phyloP scores from a whole-genome alignment of 768 basidiomycete genomes.

The Collybia nuda region DNA sequence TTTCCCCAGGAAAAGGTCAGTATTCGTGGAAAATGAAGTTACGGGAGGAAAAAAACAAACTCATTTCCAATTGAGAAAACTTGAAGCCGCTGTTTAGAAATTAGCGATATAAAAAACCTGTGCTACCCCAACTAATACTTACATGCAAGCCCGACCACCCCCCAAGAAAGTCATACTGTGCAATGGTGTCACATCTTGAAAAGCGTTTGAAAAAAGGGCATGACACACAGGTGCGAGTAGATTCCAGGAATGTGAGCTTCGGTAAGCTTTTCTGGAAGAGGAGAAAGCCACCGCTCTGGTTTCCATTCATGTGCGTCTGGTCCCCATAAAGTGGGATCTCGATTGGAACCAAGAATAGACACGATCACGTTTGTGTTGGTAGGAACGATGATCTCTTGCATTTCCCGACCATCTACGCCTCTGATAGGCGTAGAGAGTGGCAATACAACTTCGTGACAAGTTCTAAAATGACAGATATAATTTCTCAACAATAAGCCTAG shows the following conservation, averaged over 20 bases:
- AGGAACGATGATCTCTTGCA: constrained; percentile 27
- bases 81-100: constrained; percentile 35
- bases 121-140: constrained; percentile 8
- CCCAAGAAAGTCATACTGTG: constrained; percentile 34
- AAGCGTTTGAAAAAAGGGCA: background rate
- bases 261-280: constrained; percentile 22
- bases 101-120: background rate
- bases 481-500: background rate
- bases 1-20: background rate
- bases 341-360: constrained; percentile 33
- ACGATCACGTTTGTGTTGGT: constrained; percentile 29
- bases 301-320: constrained; percentile 37
- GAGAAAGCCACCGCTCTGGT: constrained; percentile 38
- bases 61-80: constrained; percentile 43
- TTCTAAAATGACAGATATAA: constrained; percentile 2
- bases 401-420: constrained; percentile 19
- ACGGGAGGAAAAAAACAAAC: constrained; percentile 20
- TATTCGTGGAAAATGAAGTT: background rate
- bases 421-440: constrained; percentile 28
- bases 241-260: constrained; percentile 21
- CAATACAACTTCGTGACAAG: constrained; percentile 27
- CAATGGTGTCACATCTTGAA: background rate
- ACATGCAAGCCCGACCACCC: constrained; percentile 34
- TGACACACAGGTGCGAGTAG: constrained; percentile 21
- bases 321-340: constrained; percentile 38